Evolutionary conservation across 2,329 filamentous ascomycete genomes (phyloP), one percentile per base, ranked within the genome.

Genomic region (Aspergillus aculeatinus): DNA sequence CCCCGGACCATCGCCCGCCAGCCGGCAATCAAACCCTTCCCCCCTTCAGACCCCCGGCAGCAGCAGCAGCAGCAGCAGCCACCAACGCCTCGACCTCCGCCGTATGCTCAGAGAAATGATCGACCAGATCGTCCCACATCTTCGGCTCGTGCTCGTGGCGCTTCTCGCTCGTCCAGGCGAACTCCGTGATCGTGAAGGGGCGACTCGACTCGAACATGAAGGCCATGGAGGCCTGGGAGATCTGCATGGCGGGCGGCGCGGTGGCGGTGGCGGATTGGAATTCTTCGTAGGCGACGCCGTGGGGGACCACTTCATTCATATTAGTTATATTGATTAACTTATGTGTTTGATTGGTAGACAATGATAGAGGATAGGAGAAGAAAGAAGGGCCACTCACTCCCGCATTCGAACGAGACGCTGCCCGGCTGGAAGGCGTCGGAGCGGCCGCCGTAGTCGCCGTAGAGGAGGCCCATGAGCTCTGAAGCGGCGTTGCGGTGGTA

Each of bases 61-160:
- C 35, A 2, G 61, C 63, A n/a, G n/a, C n/a, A 55, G 67, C 72
- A 14, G 33, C 57, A 74, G 72, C 0, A 35, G 70, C 70, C 61
- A 82, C 59, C 55, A 82, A 75, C 64, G 74, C 77, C 55, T 82
- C 76, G 11, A 83, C 73, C 64, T 82, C 80, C 27, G 81, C 75
- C 21, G 74, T 72, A 63, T 83, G 77, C 51, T 67, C 72, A 0
- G 76, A 79, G 60, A 84, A 84, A 64, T 83, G 82, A 65, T 83
- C 82, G 1, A 84, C 80, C 9, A 84, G 70, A 55, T 77, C 73
- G 68, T 85, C 82, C 82, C 82, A 84, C 82, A 84, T 81, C 65
- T 77, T 80, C 1, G 78, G 78, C 56, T 81, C 79, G 58, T 81
- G 79, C 61, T 80, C 79, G 58, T 80, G 75, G 55, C 76, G 76